Conservation (phyloP, 108 stramenopile species). For the Mayamaea pseudoterrestris region DNA sequence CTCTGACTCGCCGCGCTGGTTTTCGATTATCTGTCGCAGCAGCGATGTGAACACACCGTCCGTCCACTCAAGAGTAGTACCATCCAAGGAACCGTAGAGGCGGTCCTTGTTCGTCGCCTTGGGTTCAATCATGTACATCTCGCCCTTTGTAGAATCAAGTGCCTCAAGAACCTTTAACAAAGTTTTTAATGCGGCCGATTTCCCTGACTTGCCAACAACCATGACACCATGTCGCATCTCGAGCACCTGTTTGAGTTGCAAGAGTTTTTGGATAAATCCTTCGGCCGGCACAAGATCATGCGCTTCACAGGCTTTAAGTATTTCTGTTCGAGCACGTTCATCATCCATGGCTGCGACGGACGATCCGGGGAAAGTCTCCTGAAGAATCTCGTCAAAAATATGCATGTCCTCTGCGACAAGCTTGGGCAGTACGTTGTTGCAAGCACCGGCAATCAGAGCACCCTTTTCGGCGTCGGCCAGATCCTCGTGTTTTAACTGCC, state of each 20-base stretch:
- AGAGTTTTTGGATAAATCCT: conserved; percentile 86
- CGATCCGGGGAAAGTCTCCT: conserved; percentile 86
- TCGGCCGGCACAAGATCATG: conserved; percentile 46
- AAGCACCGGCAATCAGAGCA: conserved; percentile 83
- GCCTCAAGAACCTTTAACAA: conserved; percentile 71
- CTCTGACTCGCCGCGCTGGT: conserved; percentile 89
- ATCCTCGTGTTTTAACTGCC: conserved; percentile 32
- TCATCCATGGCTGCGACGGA: conserved; percentile 73
- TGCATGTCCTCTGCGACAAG: conserved; percentile 85
- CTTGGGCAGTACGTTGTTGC: conserved; percentile 95
- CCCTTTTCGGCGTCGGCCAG: conserved; percentile 48
- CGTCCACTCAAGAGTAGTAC: conserved; percentile 99
- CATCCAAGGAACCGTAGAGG: conserved; percentile 90
- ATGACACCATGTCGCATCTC: conserved; percentile 94
- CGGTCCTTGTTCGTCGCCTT: conserved; percentile 90
- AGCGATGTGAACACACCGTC: conserved; percentile 94
- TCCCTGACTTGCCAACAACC: conserved; percentile 84
- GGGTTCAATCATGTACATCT: conserved; percentile 91
- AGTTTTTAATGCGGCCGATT: conserved; percentile 65
- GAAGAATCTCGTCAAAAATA: conserved; percentile 72
- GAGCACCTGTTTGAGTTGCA: conserved; percentile 91
- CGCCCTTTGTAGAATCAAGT: conserved; percentile 83
- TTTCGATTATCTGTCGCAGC: conserved; percentile 72
- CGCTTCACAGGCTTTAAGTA: conserved; percentile 55
- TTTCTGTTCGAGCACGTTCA: conserved; percentile 43